Conservation (phyloP, 345 rosid genomes). For the Kernera saxatilis region DNA sequence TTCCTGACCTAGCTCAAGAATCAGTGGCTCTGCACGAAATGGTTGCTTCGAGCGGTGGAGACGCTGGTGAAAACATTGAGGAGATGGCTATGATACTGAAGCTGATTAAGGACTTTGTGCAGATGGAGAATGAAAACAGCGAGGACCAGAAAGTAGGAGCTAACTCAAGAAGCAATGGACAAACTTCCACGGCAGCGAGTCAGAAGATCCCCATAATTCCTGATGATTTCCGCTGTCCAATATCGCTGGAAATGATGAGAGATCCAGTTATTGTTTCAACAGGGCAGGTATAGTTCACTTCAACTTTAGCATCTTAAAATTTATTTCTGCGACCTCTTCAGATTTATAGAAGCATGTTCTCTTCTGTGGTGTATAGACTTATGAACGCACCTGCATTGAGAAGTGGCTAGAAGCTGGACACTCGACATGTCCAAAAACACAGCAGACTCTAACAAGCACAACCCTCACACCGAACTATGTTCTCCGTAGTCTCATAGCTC, state of each 20-base stretch:
- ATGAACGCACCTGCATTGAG: constrained; percentile 90
- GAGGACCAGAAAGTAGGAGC: constrained; percentile 25
- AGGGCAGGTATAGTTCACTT: constrained; percentile 65
- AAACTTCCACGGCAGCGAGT: constrained; percentile 49
- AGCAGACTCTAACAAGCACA: constrained; percentile 58
- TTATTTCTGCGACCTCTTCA: constrained; percentile 8
- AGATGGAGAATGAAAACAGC: constrained; percentile 51
- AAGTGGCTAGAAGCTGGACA: constrained; percentile 93
- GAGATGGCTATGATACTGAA: constrained; percentile 76
- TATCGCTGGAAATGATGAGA: constrained; percentile 89
- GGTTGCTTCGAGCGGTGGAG: constrained; percentile 65
- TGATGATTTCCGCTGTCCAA: constrained; percentile 96
- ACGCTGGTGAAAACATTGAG: constrained; percentile 75
- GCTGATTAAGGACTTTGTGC: constrained; percentile 85
- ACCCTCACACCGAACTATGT: constrained; percentile 84
- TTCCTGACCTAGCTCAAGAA: constrained; percentile 77
- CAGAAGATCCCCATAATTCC: constrained; percentile 71
- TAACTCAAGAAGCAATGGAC: constrained; percentile 48
- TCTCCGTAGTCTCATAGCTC: constrained; percentile 93
- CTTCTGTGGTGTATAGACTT: constrained; percentile 46
- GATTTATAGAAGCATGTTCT: not conserved
- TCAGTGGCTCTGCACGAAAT: constrained; percentile 87
- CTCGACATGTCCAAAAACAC: constrained; percentile 94
- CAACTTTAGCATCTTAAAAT: not conserved
- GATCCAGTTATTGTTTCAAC: constrained; percentile 98